Evolutionary conservation across 345 rosid species (phyloP).

Genomic region (Lepidium sativum): DNA sequence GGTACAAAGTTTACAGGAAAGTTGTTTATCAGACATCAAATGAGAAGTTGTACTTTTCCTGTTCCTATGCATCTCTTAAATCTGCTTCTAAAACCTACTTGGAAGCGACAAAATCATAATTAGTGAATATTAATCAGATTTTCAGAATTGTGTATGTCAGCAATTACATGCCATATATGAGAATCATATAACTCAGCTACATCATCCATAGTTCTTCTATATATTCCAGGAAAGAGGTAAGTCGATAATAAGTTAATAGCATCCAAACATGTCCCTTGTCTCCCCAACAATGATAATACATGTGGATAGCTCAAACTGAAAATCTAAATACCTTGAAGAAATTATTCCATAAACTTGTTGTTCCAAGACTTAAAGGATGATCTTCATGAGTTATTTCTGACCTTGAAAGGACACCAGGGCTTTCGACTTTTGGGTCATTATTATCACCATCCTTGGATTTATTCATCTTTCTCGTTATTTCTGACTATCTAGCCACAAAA

Average conservation of each 20-base stretch:
- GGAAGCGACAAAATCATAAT: background rate
- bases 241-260: background rate
- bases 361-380: slow-evolving; percentile 95
- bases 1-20: background rate
- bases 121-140: background rate
- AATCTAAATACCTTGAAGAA: slow-evolving; percentile 71
- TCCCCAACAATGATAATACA: background rate
- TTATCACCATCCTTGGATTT: slow-evolving; percentile 33
- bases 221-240: background rate
- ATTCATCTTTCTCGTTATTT: slow-evolving; percentile 83
- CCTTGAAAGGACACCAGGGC: slow-evolving; percentile 60
- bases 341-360: slow-evolving; percentile 85
- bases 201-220: background rate
- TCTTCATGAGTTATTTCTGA: slow-evolving; percentile 75
- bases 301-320: background rate
- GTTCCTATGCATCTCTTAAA: background rate
- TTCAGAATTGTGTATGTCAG: background rate
- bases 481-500: slow-evolving; percentile 92
- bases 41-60: background rate
- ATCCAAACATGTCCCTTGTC: background rate
- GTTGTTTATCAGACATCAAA: background rate
- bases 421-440: slow-evolving; percentile 42
- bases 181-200: background rate
- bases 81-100: background rate
- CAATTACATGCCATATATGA: background rate